These are phyloP conservation scores for Lipomyces kockii DNA, from an alignment of 805 yeast genomes.

Conservation along the genomic window DNA sequence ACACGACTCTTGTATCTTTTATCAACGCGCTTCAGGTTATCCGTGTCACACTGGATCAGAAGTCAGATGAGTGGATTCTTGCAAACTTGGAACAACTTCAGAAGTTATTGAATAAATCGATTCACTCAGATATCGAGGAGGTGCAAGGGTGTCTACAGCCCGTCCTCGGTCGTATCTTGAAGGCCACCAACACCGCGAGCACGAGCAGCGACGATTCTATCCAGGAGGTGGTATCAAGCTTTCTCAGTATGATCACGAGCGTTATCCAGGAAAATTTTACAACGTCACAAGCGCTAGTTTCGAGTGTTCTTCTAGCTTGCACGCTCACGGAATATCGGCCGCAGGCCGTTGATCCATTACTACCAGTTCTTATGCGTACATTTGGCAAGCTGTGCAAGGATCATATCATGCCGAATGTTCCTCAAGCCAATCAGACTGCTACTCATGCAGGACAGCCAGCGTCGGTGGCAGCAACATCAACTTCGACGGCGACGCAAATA, in stretches of 20 bases:
- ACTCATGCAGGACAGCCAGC: constrained; percentile 25
- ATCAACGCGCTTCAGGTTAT: constrained; percentile 90
- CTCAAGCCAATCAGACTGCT: constrained; percentile 44
- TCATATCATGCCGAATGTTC: constrained; percentile 69
- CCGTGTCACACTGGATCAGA: constrained; percentile 79
- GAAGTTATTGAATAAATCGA: constrained; percentile 74
- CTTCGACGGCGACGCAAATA: constrained; percentile 13
- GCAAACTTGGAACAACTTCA: constrained; percentile 71
- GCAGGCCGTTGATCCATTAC: constrained; percentile 69
- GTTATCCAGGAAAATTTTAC: constrained; percentile 79
- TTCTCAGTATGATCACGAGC: constrained; percentile 62
- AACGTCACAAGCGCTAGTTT: constrained; percentile 76
- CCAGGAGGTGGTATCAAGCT: constrained; percentile 65
- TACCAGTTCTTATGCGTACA: constrained; percentile 81
- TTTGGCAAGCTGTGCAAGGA: constrained; percentile 89
- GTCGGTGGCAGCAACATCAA: constrained; percentile 21
- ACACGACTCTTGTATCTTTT: constrained; percentile 63
- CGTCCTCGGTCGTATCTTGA: constrained; percentile 69
- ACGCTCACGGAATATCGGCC: constrained; percentile 79
- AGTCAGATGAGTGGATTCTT: constrained; percentile 76
- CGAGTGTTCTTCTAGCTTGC: constrained; percentile 70
- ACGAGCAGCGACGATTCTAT: constrained; percentile 56
- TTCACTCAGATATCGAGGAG: constrained; percentile 82
- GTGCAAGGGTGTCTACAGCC: constrained; percentile 83
- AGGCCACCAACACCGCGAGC: constrained; percentile 60